These are phyloP conservation scores for Trametes sanguinea DNA, from an alignment of 768 basidiomycete genomes.

Conservation along the genomic window DNA sequence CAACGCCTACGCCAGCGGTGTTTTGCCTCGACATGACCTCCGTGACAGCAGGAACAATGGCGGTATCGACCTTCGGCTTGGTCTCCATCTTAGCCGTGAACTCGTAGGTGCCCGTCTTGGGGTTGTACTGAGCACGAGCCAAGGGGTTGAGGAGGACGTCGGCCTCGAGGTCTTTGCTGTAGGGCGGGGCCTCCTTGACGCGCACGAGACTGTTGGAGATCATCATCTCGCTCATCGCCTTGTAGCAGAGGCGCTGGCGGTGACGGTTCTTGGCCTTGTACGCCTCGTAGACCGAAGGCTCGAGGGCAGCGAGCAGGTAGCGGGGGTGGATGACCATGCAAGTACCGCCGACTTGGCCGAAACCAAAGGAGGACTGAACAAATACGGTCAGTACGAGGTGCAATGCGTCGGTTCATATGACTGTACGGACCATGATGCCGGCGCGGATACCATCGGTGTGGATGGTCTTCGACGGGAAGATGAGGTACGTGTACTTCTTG, in stretches of 20 bases:
- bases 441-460: constrained; percentile 91
- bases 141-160: constrained; percentile 90
- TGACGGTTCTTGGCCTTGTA: constrained; percentile 70
- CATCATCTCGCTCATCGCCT: constrained; percentile 95
- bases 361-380: constrained; percentile 87
- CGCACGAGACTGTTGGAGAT: constrained; percentile 90
- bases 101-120: constrained; percentile 84
- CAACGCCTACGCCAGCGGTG: constrained; percentile 81
- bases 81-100: constrained; percentile 69
- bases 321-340: constrained; percentile 88
- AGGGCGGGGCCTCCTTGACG: constrained; percentile 93
- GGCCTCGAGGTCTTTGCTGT: constrained; percentile 80
- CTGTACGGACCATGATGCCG: constrained; percentile 71
- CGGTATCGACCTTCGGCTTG: constrained; percentile 50
- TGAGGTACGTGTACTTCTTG: constrained; percentile 82
- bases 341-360: constrained; percentile 97
- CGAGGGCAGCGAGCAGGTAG: constrained; percentile 82
- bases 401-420: background rate
- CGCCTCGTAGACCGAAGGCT: constrained; percentile 73
- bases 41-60: constrained; percentile 70
- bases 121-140: constrained; percentile 79
- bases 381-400: constrained; percentile 12
- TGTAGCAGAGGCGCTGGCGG: constrained; percentile 76
- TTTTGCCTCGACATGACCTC: constrained; percentile 50
- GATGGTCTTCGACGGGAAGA: constrained; percentile 98